Conservation (phyloP, 2,329 filamentous ascomycete species). For the Stemphylium lycopersici region DNA sequence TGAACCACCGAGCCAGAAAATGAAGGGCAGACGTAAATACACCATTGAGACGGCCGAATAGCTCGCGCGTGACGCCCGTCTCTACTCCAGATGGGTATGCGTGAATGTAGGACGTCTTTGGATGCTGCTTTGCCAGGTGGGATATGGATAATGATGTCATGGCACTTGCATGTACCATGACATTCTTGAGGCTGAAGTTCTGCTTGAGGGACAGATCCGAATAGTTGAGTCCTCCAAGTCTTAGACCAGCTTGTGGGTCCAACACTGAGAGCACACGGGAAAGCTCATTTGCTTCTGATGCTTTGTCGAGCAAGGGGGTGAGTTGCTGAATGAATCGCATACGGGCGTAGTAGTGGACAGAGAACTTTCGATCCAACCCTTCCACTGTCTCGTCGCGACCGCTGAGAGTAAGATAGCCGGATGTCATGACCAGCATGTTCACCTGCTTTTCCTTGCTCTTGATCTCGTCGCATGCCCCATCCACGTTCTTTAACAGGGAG, state of each 20-base stretch:
- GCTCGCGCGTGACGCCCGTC: conserved; percentile 23
- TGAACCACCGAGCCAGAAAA: conserved; percentile 18
- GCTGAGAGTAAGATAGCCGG: conserved; percentile 54
- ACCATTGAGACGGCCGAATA: conserved; percentile 11
- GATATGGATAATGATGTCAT: conserved; percentile 38
- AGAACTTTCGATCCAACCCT: conserved; percentile 44
- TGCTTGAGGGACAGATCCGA: conserved; percentile 36
- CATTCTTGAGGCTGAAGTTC: conserved; percentile 32
- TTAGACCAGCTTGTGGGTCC: conserved; percentile 29
- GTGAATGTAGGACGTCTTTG: conserved; percentile 37
- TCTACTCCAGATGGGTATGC: conserved; percentile 34
- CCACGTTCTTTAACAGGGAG: conserved; percentile 50
- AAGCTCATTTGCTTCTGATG: conserved; percentile 23
- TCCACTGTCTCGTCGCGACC: conserved; percentile 48
- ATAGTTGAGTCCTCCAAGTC: conserved; percentile 20
- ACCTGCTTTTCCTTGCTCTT: conserved; percentile 57
- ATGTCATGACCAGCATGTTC: conserved; percentile 62
- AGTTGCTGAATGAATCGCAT: conserved; percentile 49
- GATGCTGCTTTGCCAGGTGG: conserved; percentile 27
- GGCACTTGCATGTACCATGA: conserved; percentile 28
- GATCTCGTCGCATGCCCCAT: conserved; percentile 56
- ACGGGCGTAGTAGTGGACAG: conserved; percentile 45
- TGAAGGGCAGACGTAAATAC: conserved; percentile 9
- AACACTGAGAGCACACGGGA: conserved; percentile 42
- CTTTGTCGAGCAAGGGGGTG: conserved; percentile 43